Percentiles rank a stretch among this genome's conserved stretches.
Conservation (phyloP, 1,139 yeast species). For the Blastobotrys elegans region DNA sequence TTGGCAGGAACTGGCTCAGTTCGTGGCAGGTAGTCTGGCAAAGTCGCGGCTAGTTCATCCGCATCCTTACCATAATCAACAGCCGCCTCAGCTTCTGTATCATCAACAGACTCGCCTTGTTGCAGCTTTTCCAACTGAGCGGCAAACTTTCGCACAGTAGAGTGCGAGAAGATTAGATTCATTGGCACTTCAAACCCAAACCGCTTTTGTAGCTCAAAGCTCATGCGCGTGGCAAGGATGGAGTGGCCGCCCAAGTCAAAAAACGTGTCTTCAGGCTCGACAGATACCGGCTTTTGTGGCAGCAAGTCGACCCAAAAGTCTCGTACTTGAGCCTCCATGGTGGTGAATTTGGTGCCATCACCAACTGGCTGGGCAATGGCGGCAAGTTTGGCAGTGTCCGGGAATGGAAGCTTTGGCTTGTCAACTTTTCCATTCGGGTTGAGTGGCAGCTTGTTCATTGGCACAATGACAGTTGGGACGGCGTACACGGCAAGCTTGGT, state of each 20-base stretch:
- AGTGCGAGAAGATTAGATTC: slow-evolving; percentile 83
- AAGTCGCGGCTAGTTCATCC: slow-evolving; percentile 43
- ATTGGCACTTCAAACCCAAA: slow-evolving; percentile 78
- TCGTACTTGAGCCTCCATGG: slow-evolving; percentile 61
- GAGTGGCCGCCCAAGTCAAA: slow-evolving; percentile 98
- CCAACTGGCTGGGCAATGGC: slow-evolving; percentile 48
- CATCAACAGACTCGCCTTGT: slow-evolving; percentile 28
- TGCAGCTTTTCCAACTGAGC: slow-evolving; percentile 56
- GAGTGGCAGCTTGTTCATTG: slow-evolving; percentile 77
- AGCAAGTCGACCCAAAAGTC: slow-evolving; percentile 82
- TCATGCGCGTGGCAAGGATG: slow-evolving; percentile 94
- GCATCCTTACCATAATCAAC: slow-evolving; percentile 69
- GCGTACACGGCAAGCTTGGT: slow-evolving; percentile 91
- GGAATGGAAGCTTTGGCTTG: slow-evolving; percentile 95
- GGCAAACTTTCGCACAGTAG: slow-evolving; percentile 79
- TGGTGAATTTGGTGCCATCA: slow-evolving; percentile 41
- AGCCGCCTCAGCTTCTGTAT: slow-evolving; percentile 18
- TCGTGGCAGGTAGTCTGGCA: slow-evolving; percentile 39
- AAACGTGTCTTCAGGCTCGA: slow-evolving; percentile 79
- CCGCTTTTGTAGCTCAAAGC: slow-evolving; percentile 78
- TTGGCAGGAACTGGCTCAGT: slow-evolving; percentile 29
- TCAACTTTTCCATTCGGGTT: slow-evolving; percentile 99
- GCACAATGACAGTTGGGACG: slow-evolving; percentile 86
- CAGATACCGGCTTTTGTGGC: slow-evolving; percentile 77
- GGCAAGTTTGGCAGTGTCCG: slow-evolving; percentile 78